A percentile compares a stretch with the other conserved stretches of the same genome.
Evolutionary conservation across 2,329 filamentous ascomycete species (phyloP).

Genomic region (Verticillium tricorpus): DNA sequence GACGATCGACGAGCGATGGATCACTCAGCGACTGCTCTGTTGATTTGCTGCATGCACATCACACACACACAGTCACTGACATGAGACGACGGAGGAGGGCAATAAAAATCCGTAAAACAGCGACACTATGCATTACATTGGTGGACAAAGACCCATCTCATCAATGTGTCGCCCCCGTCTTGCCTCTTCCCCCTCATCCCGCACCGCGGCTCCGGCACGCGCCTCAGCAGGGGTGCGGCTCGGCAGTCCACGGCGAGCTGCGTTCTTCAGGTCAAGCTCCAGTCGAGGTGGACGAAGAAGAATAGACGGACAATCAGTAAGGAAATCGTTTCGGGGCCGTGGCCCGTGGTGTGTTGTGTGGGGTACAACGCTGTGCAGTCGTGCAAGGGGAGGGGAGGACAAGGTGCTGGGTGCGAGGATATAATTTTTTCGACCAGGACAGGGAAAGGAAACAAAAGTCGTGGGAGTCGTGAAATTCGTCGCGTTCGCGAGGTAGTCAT

Average conservation of each 20-base stretch:
- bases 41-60: too few relatives aligned
- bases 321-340: constrained; percentile 4
- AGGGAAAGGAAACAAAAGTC: constrained; percentile 5
- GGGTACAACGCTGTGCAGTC: constrained; percentile 11
- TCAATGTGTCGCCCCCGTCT: neutral
- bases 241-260: neutral
- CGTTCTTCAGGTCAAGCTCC: neutral
- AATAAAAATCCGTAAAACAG: neutral
- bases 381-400: constrained; percentile 6
- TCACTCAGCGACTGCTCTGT: too few relatives aligned
- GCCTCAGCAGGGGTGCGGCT: neutral
- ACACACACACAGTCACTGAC: too few relatives aligned
- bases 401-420: constrained; percentile 7
- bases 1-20: too few relatives aligned
- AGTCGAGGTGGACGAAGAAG: neutral
- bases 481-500: constrained; percentile 13
- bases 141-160: neutral
- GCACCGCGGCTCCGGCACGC: neutral
- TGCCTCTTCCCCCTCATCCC: neutral
- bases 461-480: constrained; percentile 15
- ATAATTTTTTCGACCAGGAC: constrained; percentile 4
- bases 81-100: too few relatives aligned
- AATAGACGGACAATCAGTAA: constrained; percentile 1
- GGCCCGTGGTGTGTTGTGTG: neutral
- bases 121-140: constrained; percentile 2